phyloP scores from a whole-genome alignment of 2,329 filamentous ascomycete species.

The Cercospora sojina region DNA sequence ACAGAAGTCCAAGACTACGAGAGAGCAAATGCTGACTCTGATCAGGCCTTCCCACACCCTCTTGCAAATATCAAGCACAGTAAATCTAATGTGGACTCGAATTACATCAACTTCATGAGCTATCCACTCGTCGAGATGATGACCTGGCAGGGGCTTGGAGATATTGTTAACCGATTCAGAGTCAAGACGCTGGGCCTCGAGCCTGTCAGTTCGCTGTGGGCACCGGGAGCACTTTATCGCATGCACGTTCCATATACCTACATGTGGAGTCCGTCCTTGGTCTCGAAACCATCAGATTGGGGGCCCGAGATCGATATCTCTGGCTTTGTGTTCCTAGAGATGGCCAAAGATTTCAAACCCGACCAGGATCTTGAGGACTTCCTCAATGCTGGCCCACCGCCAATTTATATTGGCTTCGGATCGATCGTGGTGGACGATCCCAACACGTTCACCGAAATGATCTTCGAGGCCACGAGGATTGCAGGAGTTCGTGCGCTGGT shows the following conservation, averaged over 20 bases:
- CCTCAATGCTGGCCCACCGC: slow-evolving; percentile 56
- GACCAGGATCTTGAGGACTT: slow-evolving; percentile 47
- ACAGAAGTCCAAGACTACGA: background rate
- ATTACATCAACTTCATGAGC: slow-evolving; percentile 76
- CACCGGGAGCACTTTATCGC: slow-evolving; percentile 69
- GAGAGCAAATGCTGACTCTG: background rate
- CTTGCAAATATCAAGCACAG: slow-evolving; percentile 66
- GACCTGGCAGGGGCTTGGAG: slow-evolving; percentile 63
- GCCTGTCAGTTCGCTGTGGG: slow-evolving; percentile 74
- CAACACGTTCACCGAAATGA: slow-evolving; percentile 66
- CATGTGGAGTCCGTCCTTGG: slow-evolving; percentile 45
- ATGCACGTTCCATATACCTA: slow-evolving; percentile 76
- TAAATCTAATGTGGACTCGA: slow-evolving; percentile 66
- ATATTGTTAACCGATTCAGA: slow-evolving; percentile 73
- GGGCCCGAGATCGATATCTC: slow-evolving; percentile 39
- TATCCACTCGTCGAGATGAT: slow-evolving; percentile 80
- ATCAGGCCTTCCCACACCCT: slow-evolving; percentile 70
- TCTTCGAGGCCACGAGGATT: slow-evolving; percentile 65
- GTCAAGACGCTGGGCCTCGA: slow-evolving; percentile 68
- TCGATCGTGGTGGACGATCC: slow-evolving; percentile 74
- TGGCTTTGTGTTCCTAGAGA: slow-evolving; percentile 40
- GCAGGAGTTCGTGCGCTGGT: slow-evolving; percentile 70
- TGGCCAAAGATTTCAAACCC: slow-evolving; percentile 39
- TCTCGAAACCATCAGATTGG: slow-evolving; percentile 48
- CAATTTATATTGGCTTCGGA: slow-evolving; percentile 74